Evolutionary conservation across 2,329 filamentous ascomycete genomes (phyloP).

Genomic region (Aspergillus brunneoviolaceus): DNA sequence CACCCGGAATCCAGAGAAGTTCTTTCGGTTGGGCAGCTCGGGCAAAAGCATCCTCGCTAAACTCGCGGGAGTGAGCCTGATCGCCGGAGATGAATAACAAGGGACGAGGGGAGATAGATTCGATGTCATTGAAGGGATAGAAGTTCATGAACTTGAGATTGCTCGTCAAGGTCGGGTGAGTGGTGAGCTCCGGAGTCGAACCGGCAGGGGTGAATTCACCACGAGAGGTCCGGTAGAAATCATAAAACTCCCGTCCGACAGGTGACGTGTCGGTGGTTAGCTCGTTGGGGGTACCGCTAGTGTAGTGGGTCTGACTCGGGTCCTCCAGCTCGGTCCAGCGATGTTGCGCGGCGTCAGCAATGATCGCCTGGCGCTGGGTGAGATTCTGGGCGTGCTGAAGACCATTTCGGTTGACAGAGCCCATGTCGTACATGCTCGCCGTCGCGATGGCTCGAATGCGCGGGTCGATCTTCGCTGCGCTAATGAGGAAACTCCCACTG

Average conservation of each 20-base stretch:
- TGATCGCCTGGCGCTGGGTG: constrained; percentile 14
- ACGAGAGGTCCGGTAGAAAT: constrained; percentile 35
- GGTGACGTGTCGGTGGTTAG: constrained; percentile 22
- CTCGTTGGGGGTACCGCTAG: constrained; percentile 20
- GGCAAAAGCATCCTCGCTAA: constrained; percentile 24
- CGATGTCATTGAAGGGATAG: constrained; percentile 14
- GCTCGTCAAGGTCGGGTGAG: constrained; percentile 31
- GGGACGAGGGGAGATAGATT: constrained; percentile 25
- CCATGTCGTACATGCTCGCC: constrained; percentile 18
- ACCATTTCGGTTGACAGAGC: constrained; percentile 12
- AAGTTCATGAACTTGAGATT: constrained; percentile 31
- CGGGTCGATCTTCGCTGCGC: constrained; percentile 36
- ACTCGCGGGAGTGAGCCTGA: constrained; percentile 25
- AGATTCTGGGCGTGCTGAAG: constrained; percentile 14
- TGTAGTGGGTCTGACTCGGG: constrained; percentile 12
- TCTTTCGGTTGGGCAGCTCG: constrained; percentile 40
- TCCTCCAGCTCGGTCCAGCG: constrained; percentile 23
- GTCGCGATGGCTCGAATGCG: constrained; percentile 22
- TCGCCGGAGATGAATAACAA: constrained; percentile 24
- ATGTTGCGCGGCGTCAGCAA: constrained; percentile 17
- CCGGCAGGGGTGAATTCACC: constrained; percentile 27
- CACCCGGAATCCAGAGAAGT: constrained; percentile 32
- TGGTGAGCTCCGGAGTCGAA: constrained; percentile 26
- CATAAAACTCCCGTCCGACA: constrained; percentile 30
- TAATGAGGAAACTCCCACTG: constrained; percentile 29